phyloP scores from a whole-genome alignment of 495 filamentous ascomycete species.

The Neurospora sp. region DNA sequence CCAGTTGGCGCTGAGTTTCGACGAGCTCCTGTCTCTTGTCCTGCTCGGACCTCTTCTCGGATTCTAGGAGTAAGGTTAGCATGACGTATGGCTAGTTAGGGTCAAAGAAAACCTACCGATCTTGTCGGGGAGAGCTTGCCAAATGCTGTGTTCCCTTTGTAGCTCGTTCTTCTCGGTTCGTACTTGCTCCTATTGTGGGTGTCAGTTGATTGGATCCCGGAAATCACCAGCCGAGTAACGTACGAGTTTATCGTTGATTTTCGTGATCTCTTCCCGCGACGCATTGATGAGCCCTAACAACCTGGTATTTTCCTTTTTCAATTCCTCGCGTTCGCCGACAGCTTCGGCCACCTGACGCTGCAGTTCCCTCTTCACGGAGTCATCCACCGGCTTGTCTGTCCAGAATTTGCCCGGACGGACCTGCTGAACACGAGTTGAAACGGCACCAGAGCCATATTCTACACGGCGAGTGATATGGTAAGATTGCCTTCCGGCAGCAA shows the following conservation, averaged over 20 bases:
- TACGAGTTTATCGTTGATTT: conserved; percentile 22
- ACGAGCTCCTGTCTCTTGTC: conserved; percentile 29
- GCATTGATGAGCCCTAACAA: background rate
- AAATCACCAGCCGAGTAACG: conserved; percentile 3
- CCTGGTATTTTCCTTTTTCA: conserved; percentile 11
- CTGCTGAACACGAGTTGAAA: conserved; percentile 50
- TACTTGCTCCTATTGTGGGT: conserved; percentile 19
- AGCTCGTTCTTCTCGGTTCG: conserved; percentile 32
- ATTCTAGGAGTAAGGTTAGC: conserved; percentile 29
- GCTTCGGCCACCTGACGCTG: conserved; percentile 26
- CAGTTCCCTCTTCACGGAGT: conserved; percentile 42
- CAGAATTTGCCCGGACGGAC: conserved; percentile 52
- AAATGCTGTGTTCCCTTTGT: conserved; percentile 55
- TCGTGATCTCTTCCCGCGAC: conserved; percentile 1
- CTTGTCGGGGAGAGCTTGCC: conserved; percentile 56
- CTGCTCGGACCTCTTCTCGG: conserved; percentile 41
- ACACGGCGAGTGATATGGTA: conserved; percentile 53
- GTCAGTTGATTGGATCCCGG: conserved; percentile 13
- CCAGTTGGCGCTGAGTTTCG: conserved; percentile 32
- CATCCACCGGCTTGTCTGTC: conserved; percentile 69
- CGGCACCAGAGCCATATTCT: conserved; percentile 64
- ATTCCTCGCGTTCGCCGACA: conserved; percentile 23
- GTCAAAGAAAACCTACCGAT: conserved; percentile 44
- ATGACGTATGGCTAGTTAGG: background rate
- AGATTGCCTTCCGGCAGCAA: conserved; percentile 49